A percentile compares a stretch with the other conserved stretches of the same genome.
These are phyloP conservation scores for Telopea speciosissima DNA, from an alignment of 177 flowering plant genomes.

Conservation along the genomic window DNA sequence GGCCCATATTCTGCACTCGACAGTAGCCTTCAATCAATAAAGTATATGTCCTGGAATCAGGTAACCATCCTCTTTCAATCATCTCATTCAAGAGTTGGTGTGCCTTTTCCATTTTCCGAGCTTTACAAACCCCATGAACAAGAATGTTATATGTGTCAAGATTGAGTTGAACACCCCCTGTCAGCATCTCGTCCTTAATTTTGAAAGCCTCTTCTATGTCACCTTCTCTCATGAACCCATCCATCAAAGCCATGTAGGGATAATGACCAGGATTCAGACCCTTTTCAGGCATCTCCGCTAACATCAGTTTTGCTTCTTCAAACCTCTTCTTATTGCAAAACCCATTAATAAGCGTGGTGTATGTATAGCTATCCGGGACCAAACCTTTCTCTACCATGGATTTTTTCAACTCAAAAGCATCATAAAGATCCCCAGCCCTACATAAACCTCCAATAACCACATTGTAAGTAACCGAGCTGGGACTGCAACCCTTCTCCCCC, in stretches of 20 bases:
- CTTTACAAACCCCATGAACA: slow-evolving; percentile 52
- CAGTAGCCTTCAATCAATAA: slow-evolving; percentile 49
- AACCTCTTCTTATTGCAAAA: slow-evolving; percentile 42
- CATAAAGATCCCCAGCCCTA: slow-evolving; percentile 41
- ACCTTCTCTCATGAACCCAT: slow-evolving; percentile 70
- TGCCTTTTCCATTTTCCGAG: slow-evolving; percentile 48
- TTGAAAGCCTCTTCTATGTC: slow-evolving; percentile 44
- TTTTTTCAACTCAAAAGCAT: slow-evolving; percentile 51
- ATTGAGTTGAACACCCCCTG: slow-evolving; percentile 34
- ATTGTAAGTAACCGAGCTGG: slow-evolving; percentile 50
- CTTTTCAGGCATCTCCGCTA: slow-evolving; percentile 42
- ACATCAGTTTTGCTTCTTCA: slow-evolving; percentile 39
- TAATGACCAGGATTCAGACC: slow-evolving; percentile 43
- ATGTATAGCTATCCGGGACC: slow-evolving; percentile 51
- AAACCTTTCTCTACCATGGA: slow-evolving; percentile 48
- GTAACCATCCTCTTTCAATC: slow-evolving; percentile 34
- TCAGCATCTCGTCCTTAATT: slow-evolving; percentile 53
- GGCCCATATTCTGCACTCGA: slow-evolving; percentile 25
- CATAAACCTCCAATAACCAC: slow-evolving; percentile 58
- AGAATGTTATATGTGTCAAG: slow-evolving; percentile 41
- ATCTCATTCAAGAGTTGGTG: slow-evolving; percentile 45
- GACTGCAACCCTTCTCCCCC: slow-evolving; percentile 51
- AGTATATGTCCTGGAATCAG: slow-evolving; percentile 45
- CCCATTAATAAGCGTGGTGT: slow-evolving; percentile 45
- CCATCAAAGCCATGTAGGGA: slow-evolving; percentile 46